Conservation (phyloP, 345 rosid genomes). For the Eucalyptus melliodora region DNA sequence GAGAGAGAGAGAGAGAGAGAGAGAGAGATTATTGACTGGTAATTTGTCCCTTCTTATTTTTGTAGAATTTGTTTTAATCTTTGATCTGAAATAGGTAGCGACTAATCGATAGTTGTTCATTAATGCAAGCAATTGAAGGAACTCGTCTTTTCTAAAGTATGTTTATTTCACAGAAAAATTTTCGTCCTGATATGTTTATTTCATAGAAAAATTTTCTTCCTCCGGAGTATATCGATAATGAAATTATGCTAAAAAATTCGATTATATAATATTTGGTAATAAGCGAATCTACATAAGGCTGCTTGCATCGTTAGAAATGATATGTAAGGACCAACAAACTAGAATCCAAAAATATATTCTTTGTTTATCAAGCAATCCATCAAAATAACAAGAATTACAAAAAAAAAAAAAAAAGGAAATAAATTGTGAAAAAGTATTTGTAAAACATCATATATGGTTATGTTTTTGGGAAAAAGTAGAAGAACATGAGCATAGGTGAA, state of each 20-base stretch:
- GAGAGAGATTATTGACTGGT: not conserved
- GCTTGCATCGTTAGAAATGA: not conserved
- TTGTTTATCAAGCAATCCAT: not conserved
- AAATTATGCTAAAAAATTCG: not conserved
- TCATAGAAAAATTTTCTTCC: not conserved
- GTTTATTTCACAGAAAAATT: not conserved
- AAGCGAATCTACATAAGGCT: not conserved
- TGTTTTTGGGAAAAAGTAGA: not conserved
- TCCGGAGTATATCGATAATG: fast-evolving
- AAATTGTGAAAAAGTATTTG: not conserved
- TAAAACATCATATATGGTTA: not conserved
- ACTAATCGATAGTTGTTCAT: not conserved
- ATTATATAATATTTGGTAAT: not conserved
- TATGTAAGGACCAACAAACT: not conserved
- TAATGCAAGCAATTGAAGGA: not conserved
- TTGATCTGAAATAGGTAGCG: not conserved
- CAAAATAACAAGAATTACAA: not conserved
- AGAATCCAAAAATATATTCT: not conserved
- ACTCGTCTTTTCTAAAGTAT: not conserved
- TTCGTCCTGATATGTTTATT: not conserved
- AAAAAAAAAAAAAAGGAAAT: not conserved
- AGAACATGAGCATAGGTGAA: not conserved
- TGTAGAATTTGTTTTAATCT: not conserved
- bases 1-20: not conserved
- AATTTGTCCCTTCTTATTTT: not conserved